A percentile compares a stretch with the other conserved stretches of the same genome.
Evolutionary conservation across 164 flowering plant genomes (phyloP).

Genomic region (Berberis thunbergii): DNA sequence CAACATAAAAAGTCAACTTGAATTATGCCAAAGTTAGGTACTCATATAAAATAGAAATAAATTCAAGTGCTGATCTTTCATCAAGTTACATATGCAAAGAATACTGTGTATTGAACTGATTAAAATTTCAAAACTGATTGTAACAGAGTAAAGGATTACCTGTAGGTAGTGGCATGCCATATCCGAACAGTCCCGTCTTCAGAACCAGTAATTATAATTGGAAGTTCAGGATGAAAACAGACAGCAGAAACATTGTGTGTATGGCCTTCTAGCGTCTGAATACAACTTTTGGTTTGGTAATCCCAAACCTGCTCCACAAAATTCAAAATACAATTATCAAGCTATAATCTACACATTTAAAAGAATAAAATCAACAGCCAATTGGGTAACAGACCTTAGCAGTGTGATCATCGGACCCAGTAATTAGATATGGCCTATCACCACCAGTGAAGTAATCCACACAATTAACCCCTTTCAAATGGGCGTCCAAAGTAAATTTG

Average conservation of each 20-base stretch:
- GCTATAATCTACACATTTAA: not conserved
- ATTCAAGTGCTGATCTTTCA: too few species aligned
- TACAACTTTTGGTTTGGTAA: constrained; percentile 86
- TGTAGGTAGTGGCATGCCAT: constrained; percentile 89
- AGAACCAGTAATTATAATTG: constrained; percentile 86
- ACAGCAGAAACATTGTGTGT: constrained; percentile 91
- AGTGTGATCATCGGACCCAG: constrained; percentile 97
- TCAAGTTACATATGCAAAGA: too few species aligned
- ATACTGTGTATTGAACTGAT: too few species aligned
- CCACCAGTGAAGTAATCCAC: constrained; percentile 92
- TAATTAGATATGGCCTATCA: constrained; percentile 77
- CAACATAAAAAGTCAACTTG: too few species aligned
- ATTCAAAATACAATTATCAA: constrained; percentile 1
- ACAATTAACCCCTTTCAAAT: constrained; percentile 90
- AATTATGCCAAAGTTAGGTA: too few species aligned
- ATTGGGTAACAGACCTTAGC: constrained; percentile 52
- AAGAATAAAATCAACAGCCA: not conserved
- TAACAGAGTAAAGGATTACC: constrained; percentile 27
- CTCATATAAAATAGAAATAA: too few species aligned
- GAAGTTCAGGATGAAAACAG: constrained; percentile 91
- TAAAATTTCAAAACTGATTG: not conserved
- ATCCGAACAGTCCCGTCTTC: constrained; percentile 95
- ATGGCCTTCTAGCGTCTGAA: constrained; percentile 91
- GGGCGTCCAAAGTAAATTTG: constrained; percentile 90
- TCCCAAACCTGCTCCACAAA: constrained; percentile 71